Percentiles rank a stretch among this genome's conserved stretches.
Conservation (phyloP, 495 filamentous ascomycete genomes). For the Corynascus novoguineensis region DNA sequence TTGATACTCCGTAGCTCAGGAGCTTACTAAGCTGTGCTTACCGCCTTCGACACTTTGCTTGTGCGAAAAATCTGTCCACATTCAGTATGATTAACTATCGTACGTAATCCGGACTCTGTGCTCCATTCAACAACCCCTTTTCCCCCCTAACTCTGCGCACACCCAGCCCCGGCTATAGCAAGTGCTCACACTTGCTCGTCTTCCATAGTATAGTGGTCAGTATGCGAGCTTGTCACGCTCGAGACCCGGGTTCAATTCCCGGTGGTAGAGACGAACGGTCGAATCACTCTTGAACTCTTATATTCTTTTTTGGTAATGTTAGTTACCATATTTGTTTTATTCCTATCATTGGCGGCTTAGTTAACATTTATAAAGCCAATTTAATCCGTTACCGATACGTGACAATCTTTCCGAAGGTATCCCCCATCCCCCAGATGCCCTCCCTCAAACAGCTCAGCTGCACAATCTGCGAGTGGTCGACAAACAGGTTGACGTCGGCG, state of each 20-base stretch:
- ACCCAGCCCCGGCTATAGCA: constrained; percentile 4
- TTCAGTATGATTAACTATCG: too few species aligned
- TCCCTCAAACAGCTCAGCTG: constrained; percentile 49
- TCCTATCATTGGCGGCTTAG: too few species aligned
- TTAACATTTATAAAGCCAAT: too few species aligned
- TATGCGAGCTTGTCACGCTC: constrained; percentile 13
- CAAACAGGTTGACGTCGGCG: constrained; percentile 55
- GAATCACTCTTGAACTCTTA: too few species aligned
- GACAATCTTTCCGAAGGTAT: constrained; percentile 54
- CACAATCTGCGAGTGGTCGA: constrained; percentile 58
- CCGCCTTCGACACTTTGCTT: too few species aligned
- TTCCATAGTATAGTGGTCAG: constrained; percentile 15
- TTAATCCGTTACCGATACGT: constrained; percentile 34
- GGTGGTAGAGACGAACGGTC: constrained; percentile 4
- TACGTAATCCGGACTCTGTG: too few species aligned
- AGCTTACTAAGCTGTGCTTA: too few species aligned
- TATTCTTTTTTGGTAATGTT: too few species aligned
- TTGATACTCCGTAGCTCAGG: too few species aligned
- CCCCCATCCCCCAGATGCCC: constrained; percentile 53
- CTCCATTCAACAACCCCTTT: too few species aligned
- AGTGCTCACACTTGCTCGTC: constrained; percentile 9
- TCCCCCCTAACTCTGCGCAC: neutral
- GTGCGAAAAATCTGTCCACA: too few species aligned
- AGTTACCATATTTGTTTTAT: too few species aligned
- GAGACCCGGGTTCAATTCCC: constrained; percentile 9